Percentiles rank a stretch among this genome's conserved stretches.
These are phyloP conservation scores for Borovskyia barvae DNA, from an alignment of 208 protist genomes.

Conservation along the genomic window DNA sequence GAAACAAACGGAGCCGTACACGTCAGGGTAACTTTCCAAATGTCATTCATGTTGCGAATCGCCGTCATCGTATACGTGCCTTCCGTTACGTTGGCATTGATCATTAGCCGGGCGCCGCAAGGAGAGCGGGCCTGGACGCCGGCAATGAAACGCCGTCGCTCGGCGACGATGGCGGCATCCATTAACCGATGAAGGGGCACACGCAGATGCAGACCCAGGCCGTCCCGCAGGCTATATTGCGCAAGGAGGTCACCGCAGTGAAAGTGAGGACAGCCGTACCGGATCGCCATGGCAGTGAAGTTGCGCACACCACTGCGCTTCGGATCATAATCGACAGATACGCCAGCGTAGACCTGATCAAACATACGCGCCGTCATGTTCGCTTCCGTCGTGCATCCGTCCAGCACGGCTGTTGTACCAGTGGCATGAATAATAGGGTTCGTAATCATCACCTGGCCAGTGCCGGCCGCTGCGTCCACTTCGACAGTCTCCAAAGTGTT, in stretches of 20 bases:
- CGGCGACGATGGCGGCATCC: slow-evolving; percentile 49
- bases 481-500: slow-evolving; percentile 6
- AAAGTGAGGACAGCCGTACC: slow-evolving; percentile 38
- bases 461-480: slow-evolving; percentile 12
- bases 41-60: slow-evolving; percentile 53
- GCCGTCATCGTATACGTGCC: slow-evolving; percentile 33
- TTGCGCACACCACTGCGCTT: slow-evolving; percentile 64
- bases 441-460: slow-evolving; percentile 28
- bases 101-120: slow-evolving; percentile 53
- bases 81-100: slow-evolving; percentile 55
- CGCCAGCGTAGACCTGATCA: slow-evolving; percentile 29
- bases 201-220: slow-evolving; percentile 43
- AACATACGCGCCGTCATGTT: slow-evolving; percentile 45
- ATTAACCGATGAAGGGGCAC: slow-evolving; percentile 45
- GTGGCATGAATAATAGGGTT: slow-evolving; percentile 40
- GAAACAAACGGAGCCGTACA: slow-evolving; percentile 24
- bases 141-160: slow-evolving; percentile 47
- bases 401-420: slow-evolving; percentile 17
- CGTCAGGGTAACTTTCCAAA: slow-evolving; percentile 60
- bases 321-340: slow-evolving; percentile 49
- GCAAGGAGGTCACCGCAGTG: slow-evolving; percentile 48
- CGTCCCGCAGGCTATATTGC: slow-evolving; percentile 48
- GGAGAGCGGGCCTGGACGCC: slow-evolving; percentile 55
- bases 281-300: slow-evolving; percentile 33
- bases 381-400: slow-evolving; percentile 30